Percentiles rank a stretch among this genome's conserved stretches.
Conservation (phyloP, 805 yeast species). For the Yamadazyma olivae region DNA sequence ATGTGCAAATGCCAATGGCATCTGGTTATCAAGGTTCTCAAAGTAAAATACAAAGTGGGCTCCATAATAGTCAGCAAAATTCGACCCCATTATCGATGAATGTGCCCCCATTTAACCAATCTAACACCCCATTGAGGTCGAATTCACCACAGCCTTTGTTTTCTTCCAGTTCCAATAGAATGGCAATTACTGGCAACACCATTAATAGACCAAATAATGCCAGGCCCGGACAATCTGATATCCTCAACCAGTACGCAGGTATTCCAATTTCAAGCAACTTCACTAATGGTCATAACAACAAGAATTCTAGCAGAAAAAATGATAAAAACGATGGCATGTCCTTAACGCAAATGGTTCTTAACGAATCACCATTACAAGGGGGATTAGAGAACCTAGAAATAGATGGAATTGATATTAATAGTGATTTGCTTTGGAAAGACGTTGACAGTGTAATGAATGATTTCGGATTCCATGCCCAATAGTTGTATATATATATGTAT, state of each 20-base stretch:
- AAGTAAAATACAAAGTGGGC: background rate
- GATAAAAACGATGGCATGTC: constrained; percentile 6
- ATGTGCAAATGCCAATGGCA: background rate
- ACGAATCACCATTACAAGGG: constrained; percentile 21
- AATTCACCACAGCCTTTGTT: constrained; percentile 9
- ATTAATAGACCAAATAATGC: constrained; percentile 10
- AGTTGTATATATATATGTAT: background rate
- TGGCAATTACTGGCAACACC: constrained; percentile 16
- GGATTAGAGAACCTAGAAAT: constrained; percentile 33
- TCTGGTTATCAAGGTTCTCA: background rate
- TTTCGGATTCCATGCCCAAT: constrained; percentile 75
- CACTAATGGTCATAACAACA: background rate
- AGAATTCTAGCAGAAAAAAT: background rate
- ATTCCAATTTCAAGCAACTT: too few relatives aligned
- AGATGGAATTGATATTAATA: constrained; percentile 45
- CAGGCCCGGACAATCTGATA: constrained; percentile 4
- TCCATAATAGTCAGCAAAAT: background rate
- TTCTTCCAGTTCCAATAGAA: constrained; percentile 9
- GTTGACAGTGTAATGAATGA: constrained; percentile 89
- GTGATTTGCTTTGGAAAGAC: constrained; percentile 69
- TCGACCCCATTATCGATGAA: too few relatives aligned
- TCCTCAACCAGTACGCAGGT: constrained; percentile 4
- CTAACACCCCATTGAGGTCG: background rate
- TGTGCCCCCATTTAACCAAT: background rate
- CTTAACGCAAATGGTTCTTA: constrained; percentile 7